Percentiles rank a stretch among this genome's conserved stretches.
Evolutionary conservation across 2,329 filamentous ascomycete species (phyloP).

Genomic region (Fulvia fulva): DNA sequence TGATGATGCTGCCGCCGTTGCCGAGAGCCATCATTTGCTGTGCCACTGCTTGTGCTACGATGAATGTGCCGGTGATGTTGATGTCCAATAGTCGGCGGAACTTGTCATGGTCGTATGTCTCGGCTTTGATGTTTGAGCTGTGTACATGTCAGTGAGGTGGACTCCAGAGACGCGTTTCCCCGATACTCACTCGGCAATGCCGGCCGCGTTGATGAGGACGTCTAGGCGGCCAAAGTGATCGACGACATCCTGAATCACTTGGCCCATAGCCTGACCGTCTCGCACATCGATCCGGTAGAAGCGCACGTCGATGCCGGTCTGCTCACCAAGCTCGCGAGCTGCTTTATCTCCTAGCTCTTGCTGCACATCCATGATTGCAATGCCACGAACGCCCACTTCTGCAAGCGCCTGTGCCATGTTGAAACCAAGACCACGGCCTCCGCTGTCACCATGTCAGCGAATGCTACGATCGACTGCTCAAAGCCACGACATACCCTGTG

Average conservation of each 20-base stretch:
- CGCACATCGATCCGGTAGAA: conserved; percentile 79
- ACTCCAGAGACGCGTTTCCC: neutral
- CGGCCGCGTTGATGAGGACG: conserved; percentile 74
- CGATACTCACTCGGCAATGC: conserved; percentile 64
- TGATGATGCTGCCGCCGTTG: conserved; percentile 68
- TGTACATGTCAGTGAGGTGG: conserved; percentile 11
- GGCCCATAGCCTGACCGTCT: conserved; percentile 65
- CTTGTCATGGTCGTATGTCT: conserved; percentile 70
- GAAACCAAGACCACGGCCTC: conserved; percentile 72
- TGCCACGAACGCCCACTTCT: conserved; percentile 69
- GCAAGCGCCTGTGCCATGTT: conserved; percentile 74
- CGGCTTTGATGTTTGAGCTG: conserved; percentile 75
- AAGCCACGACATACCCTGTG: conserved; percentile 55
- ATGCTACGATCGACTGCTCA: neutral
- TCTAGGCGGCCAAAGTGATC: conserved; percentile 66
- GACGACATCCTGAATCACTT: conserved; percentile 63
- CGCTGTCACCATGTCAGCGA: conserved; percentile 45
- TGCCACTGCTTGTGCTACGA: conserved; percentile 61
- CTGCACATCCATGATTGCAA: conserved; percentile 74
- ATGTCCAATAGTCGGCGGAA: conserved; percentile 78
- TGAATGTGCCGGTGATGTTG: conserved; percentile 75
- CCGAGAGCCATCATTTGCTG: conserved; percentile 64
- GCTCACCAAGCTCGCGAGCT: conserved; percentile 64
- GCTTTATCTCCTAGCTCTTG: conserved; percentile 68
- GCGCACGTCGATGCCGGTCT: conserved; percentile 68